phyloP scores from a whole-genome alignment of 2,329 filamentous ascomycete genomes.

The Xylaria arbuscula region DNA sequence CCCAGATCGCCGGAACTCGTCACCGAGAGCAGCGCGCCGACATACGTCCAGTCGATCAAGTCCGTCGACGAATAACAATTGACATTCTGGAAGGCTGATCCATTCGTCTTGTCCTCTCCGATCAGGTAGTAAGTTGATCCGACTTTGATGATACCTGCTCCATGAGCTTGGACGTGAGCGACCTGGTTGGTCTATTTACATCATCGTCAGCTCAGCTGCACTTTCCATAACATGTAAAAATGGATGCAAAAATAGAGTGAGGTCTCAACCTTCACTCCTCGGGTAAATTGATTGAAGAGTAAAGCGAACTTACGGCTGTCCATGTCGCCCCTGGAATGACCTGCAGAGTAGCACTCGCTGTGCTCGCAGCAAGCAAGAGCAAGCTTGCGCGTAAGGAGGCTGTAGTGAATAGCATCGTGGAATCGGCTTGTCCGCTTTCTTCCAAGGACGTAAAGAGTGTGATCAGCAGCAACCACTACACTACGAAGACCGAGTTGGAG shows the following conservation, averaged over 20 bases:
- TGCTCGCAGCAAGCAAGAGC: conserved; percentile 42
- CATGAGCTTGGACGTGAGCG: conserved; percentile 74
- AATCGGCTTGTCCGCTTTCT: background rate
- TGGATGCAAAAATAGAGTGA: background rate
- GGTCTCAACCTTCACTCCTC: background rate
- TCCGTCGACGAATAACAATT: conserved; percentile 75
- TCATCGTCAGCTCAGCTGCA: background rate
- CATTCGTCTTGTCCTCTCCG: conserved; percentile 76
- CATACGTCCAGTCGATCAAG: conserved; percentile 72
- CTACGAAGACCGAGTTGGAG: background rate
- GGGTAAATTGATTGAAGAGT: background rate
- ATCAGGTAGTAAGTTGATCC: conserved; percentile 72
- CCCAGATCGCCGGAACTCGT: conserved; percentile 67
- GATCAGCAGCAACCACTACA: background rate
- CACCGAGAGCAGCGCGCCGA: conserved; percentile 67
- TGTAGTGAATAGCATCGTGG: conserved; percentile 30
- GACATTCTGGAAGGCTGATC: conserved; percentile 69
- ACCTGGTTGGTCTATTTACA: conserved; percentile 35
- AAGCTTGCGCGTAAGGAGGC: conserved; percentile 25
- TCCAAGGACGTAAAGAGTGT: background rate
- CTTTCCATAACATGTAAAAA: background rate
- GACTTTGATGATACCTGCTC: conserved; percentile 70
- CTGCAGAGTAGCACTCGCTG: conserved; percentile 46
- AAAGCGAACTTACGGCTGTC: conserved; percentile 44
- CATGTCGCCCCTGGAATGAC: conserved; percentile 48